Percentiles rank a stretch among this genome's conserved stretches.
Evolutionary conservation across 257 asterid genomes (phyloP).

Genomic region (Salvia rosmarinus): DNA sequence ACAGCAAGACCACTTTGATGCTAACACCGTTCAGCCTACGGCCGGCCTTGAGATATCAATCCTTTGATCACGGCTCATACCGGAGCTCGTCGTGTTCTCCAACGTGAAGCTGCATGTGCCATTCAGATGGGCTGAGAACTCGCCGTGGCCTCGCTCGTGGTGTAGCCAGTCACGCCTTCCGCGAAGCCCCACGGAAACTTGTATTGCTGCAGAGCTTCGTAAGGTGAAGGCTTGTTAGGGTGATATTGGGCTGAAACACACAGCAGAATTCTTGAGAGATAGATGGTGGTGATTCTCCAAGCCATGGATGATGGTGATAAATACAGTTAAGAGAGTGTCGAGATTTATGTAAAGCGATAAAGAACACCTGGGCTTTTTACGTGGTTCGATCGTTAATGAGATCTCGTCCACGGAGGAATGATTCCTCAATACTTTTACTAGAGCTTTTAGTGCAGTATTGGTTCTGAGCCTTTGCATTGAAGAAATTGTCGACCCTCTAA

Average conservation of each 20-base stretch:
- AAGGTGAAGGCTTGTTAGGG: constrained; percentile 35
- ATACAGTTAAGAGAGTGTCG: no score
- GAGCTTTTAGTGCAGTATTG: no score
- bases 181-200: constrained; percentile 65
- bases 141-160: constrained; percentile 41
- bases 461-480: no score
- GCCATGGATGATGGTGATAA: no score
- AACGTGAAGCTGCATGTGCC: constrained; percentile 49
- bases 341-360: no score
- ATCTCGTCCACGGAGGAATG: no score
- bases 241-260: neutral
- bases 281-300: neutral
- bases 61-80: constrained; percentile 47
- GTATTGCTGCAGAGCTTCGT: constrained; percentile 52
- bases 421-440: no score
- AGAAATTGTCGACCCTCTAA: no score
- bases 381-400: no score
- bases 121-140: constrained; percentile 47
- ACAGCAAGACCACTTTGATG: constrained; percentile 48
- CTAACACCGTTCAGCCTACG: constrained; percentile 45
- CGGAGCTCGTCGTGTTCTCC: constrained; percentile 40
- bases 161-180: constrained; percentile 50
- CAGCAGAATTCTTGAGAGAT: neutral
- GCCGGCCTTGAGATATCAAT: constrained; percentile 38
- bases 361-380: no score